These are phyloP conservation scores for Decorospora gaudefroyi DNA, from an alignment of 2,329 filamentous ascomycete species.

Conservation along the genomic window DNA sequence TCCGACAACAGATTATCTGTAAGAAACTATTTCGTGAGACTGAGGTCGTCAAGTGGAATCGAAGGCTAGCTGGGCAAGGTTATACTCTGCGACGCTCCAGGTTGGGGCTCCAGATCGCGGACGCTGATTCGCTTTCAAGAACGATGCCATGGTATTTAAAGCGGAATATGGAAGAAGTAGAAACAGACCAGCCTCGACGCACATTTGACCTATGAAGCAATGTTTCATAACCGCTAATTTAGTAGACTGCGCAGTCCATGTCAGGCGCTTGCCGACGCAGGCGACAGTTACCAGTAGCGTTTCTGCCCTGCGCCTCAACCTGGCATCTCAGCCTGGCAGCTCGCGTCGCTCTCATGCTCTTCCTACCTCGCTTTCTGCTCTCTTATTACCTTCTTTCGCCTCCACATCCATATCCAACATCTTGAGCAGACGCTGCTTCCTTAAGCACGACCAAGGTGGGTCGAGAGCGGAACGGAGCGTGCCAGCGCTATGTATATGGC, in stretches of 20 bases:
- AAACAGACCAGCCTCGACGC: not conserved
- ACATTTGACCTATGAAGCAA: not conserved
- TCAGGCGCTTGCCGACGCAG: not conserved
- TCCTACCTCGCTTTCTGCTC: no score
- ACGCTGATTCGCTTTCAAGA: not conserved
- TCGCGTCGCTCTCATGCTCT: no score
- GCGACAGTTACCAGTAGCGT: not conserved
- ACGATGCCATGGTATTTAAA: not conserved
- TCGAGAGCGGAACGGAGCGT: no score
- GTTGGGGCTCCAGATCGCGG: not conserved
- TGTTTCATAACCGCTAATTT: not conserved
- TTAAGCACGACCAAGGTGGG: no score
- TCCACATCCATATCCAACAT: no score
- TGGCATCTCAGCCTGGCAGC: no score
- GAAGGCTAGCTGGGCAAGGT: constrained; percentile 1
- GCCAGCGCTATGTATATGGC: no score
- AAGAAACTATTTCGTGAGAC: not conserved
- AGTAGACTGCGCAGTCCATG: not conserved
- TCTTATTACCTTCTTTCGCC: no score
- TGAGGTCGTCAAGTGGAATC: not conserved
- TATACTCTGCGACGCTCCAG: not conserved
- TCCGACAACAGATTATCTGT: not conserved
- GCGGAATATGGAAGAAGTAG: not conserved
- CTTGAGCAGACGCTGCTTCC: no score
- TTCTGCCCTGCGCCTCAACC: no score